phyloP scores from a whole-genome alignment of 2,329 filamentous ascomycete genomes.

The Exophiala dermatitidis region DNA sequence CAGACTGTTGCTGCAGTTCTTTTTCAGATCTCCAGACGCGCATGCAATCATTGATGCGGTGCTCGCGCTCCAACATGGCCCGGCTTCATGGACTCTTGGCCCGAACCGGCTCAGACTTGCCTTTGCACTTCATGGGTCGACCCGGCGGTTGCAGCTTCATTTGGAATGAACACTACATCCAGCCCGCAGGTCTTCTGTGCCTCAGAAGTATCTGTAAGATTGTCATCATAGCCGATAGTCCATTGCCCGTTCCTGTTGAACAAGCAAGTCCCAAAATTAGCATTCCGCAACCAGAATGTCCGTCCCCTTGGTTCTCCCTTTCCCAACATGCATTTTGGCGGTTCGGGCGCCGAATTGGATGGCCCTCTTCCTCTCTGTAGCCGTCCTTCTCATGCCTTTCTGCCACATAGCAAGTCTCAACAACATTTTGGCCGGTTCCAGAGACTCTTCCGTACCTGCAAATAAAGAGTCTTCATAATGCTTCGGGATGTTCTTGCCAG shows the following conservation, averaged over 20 bases:
- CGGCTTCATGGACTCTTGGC: no score
- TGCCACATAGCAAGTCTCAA: slow-evolving; percentile 68
- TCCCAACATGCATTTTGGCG: slow-evolving; percentile 64
- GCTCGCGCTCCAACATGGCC: no score
- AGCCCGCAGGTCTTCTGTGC: slow-evolving; percentile 33
- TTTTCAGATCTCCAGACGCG: no score
- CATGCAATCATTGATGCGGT: no score
- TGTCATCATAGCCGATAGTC: slow-evolving; percentile 25
- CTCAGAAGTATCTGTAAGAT: slow-evolving; percentile 66
- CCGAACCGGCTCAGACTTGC: slow-evolving; percentile 28
- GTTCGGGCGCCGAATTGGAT: slow-evolving; percentile 79
- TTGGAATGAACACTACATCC: slow-evolving; percentile 28
- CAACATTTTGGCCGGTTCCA: slow-evolving; percentile 75
- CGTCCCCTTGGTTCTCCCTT: slow-evolving; percentile 59
- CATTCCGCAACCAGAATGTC: slow-evolving; percentile 37
- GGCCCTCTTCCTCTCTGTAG: slow-evolving; percentile 86
- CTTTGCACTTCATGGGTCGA: slow-evolving; percentile 27
- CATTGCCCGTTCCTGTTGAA: neutral
- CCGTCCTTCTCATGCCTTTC: slow-evolving; percentile 63
- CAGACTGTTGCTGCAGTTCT: no score
- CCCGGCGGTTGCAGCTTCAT: slow-evolving; percentile 16
- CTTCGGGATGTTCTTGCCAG: slow-evolving; percentile 15
- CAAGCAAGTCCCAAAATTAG: neutral
- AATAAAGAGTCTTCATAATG: slow-evolving; percentile 14
- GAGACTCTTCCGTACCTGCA: slow-evolving; percentile 26